phyloP scores from a whole-genome alignment of 352 stramenopile genomes.

The Phytopythium kandeliae region DNA sequence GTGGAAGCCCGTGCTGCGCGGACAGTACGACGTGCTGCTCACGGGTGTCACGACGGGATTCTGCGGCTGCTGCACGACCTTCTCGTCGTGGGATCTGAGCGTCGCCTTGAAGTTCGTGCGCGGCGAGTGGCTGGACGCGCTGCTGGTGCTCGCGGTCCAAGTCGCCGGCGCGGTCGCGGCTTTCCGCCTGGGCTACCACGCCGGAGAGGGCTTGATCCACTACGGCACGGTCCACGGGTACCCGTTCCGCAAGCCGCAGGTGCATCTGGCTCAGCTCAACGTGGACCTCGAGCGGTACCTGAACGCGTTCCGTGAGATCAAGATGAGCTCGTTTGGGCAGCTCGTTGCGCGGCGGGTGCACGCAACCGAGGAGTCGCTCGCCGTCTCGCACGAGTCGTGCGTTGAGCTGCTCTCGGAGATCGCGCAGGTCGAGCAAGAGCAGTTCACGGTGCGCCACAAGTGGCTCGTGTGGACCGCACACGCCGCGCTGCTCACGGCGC shows the following conservation, averaged over 20 bases:
- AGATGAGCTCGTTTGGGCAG: slow-evolving; percentile 39
- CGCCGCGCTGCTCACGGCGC: slow-evolving; percentile 16
- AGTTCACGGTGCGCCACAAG: slow-evolving; percentile 29
- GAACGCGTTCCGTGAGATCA: slow-evolving; percentile 30
- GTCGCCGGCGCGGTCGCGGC: slow-evolving; percentile 33
- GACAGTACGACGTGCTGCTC: slow-evolving; percentile 41
- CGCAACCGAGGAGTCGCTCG: slow-evolving; percentile 38
- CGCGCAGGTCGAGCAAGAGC: slow-evolving; percentile 38
- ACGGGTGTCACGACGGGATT: slow-evolving; percentile 62
- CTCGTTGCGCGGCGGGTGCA: slow-evolving; percentile 31
- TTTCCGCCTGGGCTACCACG: slow-evolving; percentile 39
- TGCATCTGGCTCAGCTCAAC: slow-evolving; percentile 45
- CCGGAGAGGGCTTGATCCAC: slow-evolving; percentile 34
- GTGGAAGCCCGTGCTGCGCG: slow-evolving; percentile 35
- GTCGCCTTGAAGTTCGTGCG: slow-evolving; percentile 45
- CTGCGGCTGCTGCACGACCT: slow-evolving; percentile 63
- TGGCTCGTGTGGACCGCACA: slow-evolving; percentile 17
- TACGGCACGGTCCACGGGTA: slow-evolving; percentile 35
- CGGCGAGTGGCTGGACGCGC: slow-evolving; percentile 36
- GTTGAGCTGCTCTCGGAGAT: slow-evolving; percentile 38
- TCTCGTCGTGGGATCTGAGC: slow-evolving; percentile 52
- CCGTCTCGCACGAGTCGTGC: slow-evolving; percentile 31
- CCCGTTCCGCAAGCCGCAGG: slow-evolving; percentile 38
- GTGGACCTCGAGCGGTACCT: slow-evolving; percentile 48
- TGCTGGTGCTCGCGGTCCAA: slow-evolving; percentile 42